Conservation (phyloP, 805 yeast species). For the Danielozyma ontarioensis region DNA sequence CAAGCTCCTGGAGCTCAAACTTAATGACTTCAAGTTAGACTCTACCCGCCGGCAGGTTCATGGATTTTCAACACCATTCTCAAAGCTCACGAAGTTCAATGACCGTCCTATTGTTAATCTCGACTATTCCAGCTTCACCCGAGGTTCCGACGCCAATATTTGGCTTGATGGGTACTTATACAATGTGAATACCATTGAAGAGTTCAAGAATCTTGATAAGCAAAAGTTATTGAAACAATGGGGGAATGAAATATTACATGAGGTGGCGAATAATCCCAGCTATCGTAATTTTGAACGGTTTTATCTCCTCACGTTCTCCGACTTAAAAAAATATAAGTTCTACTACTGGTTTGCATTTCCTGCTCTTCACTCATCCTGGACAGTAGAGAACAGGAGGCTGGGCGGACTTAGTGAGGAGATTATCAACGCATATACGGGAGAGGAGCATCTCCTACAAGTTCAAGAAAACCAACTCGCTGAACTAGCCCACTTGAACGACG, state of each 20-base stretch:
- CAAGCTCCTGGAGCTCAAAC: constrained; percentile 63
- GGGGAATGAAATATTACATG: constrained; percentile 21
- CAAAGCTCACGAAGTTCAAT: constrained; percentile 29
- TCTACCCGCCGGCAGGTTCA: constrained; percentile 36
- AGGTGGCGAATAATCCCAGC: constrained; percentile 18
- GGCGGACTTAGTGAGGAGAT: neutral
- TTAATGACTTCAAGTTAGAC: constrained; percentile 67
- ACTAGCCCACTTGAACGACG: neutral
- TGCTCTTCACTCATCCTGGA: constrained; percentile 51
- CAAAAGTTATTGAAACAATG: constrained; percentile 43
- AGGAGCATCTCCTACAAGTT: constrained; percentile 4
- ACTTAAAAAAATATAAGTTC: constrained; percentile 81
- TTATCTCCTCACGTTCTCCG: constrained; percentile 63
- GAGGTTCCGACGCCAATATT: constrained; percentile 11
- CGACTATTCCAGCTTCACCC: constrained; percentile 27
- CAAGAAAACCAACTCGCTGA: constrained; percentile 8
- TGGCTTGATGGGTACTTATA: constrained; percentile 29
- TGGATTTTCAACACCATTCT: constrained; percentile 39
- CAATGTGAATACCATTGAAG: constrained; percentile 82
- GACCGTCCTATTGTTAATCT: constrained; percentile 29
- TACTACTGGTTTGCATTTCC: constrained; percentile 91
- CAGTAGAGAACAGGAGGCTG: constrained; percentile 2
- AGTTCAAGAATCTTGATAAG: constrained; percentile 71
- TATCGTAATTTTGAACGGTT: constrained; percentile 38
- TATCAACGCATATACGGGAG: neutral